These are phyloP conservation scores for Podosphaera fusca DNA, from an alignment of 2,329 filamentous ascomycete species.

Conservation along the genomic window DNA sequence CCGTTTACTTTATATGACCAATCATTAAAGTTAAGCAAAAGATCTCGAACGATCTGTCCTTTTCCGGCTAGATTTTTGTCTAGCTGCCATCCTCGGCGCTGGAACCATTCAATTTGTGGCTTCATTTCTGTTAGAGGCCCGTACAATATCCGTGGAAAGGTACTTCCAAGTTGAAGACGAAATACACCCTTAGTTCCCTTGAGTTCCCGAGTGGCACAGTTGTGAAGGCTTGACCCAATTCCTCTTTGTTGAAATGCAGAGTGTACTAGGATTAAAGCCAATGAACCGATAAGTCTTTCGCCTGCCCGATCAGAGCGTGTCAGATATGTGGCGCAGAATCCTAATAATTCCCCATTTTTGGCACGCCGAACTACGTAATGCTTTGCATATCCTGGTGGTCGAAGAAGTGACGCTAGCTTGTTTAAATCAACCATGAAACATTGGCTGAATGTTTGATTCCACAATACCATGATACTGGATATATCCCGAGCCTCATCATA, in stretches of 20 bases:
- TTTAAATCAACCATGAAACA: conserved; percentile 23
- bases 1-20: conserved; percentile 14
- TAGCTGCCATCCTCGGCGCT: conserved; percentile 28
- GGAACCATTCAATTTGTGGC: conserved; percentile 26
- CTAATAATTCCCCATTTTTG: conserved; percentile 22
- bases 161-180: conserved; percentile 31
- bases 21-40: conserved; percentile 28
- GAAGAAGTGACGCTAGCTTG: conserved; percentile 24
- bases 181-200: conserved; percentile 27
- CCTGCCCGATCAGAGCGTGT: conserved; percentile 30
- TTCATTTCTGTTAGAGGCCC: conserved; percentile 24
- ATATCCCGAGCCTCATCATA: conserved; percentile 14
- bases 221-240: conserved; percentile 29
- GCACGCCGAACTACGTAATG: conserved; percentile 32
- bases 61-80: conserved; percentile 21
- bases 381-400: conserved; percentile 30
- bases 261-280: conserved; percentile 30
- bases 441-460: conserved; percentile 9
- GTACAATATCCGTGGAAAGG: conserved; percentile 33
- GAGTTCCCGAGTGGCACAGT: conserved; percentile 26
- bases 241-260: conserved; percentile 24
- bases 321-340: conserved; percentile 37
- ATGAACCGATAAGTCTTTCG: conserved; percentile 29
- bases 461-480: conserved; percentile 9
- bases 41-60: conserved; percentile 28